Conservation (phyloP, 805 yeast species). For the Kodamaea restingae region DNA sequence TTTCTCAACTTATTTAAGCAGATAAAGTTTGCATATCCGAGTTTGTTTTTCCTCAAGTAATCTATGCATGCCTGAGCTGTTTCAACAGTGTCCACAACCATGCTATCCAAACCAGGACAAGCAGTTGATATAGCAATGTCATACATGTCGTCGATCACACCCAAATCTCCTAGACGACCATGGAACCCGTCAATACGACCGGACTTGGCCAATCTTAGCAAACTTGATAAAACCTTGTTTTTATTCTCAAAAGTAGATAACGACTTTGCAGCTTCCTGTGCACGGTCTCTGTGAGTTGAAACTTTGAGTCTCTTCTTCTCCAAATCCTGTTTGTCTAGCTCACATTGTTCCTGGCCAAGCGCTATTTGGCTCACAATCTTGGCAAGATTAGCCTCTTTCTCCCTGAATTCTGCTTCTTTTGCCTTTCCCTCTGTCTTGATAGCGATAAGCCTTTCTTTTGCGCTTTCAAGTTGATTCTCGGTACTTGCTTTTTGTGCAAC, state of each 20-base stretch:
- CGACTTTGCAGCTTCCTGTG: constrained; percentile 62
- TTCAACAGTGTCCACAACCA: constrained; percentile 80
- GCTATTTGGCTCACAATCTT: constrained; percentile 51
- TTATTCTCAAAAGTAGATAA: constrained; percentile 59
- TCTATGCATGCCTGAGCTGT: constrained; percentile 65
- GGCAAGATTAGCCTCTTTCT: constrained; percentile 46
- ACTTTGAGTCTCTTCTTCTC: constrained; percentile 53
- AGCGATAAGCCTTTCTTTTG: constrained; percentile 41
- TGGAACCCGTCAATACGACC: constrained; percentile 84
- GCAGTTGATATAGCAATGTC: constrained; percentile 96
- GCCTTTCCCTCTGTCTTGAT: constrained; percentile 47
- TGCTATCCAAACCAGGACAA: constrained; percentile 83
- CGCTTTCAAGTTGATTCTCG: constrained; percentile 41
- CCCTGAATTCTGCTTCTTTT: constrained; percentile 43
- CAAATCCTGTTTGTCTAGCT: constrained; percentile 45
- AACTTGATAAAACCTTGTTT: constrained; percentile 65
- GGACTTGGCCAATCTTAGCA: constrained; percentile 64
- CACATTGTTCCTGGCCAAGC: constrained; percentile 56
- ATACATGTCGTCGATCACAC: constrained; percentile 81
- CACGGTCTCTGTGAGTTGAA: constrained; percentile 52
- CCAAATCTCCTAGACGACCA: constrained; percentile 90
- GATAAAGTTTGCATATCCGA: constrained; percentile 89
- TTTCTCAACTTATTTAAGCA: constrained; percentile 69
- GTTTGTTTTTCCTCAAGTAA: constrained; percentile 70
- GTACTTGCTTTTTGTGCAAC: constrained; percentile 42